Evolutionary conservation across 768 basidiomycete species (phyloP), one percentile per base, ranked within the genome.

Genomic region (Paxillus ammoniavirescens): DNA sequence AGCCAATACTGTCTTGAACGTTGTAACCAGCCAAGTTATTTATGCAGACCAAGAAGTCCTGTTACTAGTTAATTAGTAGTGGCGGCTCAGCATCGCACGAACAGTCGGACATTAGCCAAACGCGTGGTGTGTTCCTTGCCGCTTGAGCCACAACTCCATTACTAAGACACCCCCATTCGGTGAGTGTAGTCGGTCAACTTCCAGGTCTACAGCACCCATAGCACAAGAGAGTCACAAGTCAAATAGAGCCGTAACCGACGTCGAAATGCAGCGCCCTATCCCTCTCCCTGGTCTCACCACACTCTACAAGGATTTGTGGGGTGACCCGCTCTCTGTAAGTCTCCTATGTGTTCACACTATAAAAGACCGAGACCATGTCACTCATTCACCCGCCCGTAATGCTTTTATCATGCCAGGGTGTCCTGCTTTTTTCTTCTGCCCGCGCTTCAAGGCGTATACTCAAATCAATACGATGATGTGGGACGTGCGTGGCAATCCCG

Each of bases 381-480:
- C 44, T 9, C 18, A 23, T 44, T 43, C 17, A 56, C 40, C 42
- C 10, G 53, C 57, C 48, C 49, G 26, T 47, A 53, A 50, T 49
- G 48, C 54, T 55, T 46, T 37, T 57, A 33, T 35, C 56, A 70
- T 70, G 68, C 55, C 70, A 50, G 57, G 68, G 55, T 70, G 68
- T 54, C 66, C 70, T 17, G 14, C 62, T 42, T 52, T 72, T 30
- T 60, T 66, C 3, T 66, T 53, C 48, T 72, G 70, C 43, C 70
- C 68, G 10, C 70, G 66, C 58, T 68, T 70, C 5, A 72, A 61
- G 42, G 55, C 68, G 42, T 72, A 72, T 23, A 72, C 64, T 6
- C 64, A 72, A 40, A 53, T 70, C n/a, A 68, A 70, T 28, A 21
- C 65, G 18, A 56, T 47, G 60, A 61, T 48, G 68, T 72, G 66